These are phyloP conservation scores for Collybia nuda DNA, from an alignment of 768 basidiomycete species.

Conservation along the genomic window DNA sequence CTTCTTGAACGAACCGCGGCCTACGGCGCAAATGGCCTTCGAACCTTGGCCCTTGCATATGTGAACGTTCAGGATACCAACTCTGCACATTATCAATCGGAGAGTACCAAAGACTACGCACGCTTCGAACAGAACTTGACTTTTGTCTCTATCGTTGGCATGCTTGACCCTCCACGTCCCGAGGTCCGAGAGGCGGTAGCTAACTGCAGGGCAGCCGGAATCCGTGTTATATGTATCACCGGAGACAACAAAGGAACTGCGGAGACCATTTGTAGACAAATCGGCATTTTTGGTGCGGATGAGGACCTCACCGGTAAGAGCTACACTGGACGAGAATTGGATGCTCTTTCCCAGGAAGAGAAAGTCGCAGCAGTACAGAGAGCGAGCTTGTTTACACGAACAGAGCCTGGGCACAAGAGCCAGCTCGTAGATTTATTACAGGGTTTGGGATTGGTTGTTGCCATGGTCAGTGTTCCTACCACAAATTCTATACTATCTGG, in stretches of 20 bases:
- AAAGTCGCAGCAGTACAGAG: conserved; percentile 85
- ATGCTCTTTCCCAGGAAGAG: conserved; percentile 75
- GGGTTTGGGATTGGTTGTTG: conserved; percentile 88
- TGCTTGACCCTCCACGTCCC: conserved; percentile 97
- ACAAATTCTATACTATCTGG: neutral
- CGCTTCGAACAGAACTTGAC: conserved; percentile 91
- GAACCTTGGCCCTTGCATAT: conserved; percentile 91
- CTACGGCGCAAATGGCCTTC: conserved; percentile 82
- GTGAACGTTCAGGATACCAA: conserved; percentile 76
- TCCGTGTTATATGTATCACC: conserved; percentile 95
- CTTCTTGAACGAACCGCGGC: conserved; percentile 66
- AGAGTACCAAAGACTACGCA: conserved; percentile 78
- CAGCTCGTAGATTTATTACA: conserved; percentile 94
- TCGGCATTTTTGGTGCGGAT: conserved; percentile 85
- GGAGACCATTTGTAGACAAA: conserved; percentile 94
- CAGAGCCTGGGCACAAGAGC: conserved; percentile 93
- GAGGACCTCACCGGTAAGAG: conserved; percentile 95
- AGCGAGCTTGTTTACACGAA: conserved; percentile 89
- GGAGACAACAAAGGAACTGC: conserved; percentile 98
- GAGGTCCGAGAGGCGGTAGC: conserved; percentile 87
- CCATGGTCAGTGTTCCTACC: conserved; percentile 63
- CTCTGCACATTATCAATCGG: conserved; percentile 76
- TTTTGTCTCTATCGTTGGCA: conserved; percentile 94
- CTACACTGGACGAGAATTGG: conserved; percentile 92
- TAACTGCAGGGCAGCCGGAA: conserved; percentile 90